These are phyloP conservation scores for Hyparrhenia diplandra DNA, from an alignment of 176 grass and related monocot species.

Conservation along the genomic window DNA sequence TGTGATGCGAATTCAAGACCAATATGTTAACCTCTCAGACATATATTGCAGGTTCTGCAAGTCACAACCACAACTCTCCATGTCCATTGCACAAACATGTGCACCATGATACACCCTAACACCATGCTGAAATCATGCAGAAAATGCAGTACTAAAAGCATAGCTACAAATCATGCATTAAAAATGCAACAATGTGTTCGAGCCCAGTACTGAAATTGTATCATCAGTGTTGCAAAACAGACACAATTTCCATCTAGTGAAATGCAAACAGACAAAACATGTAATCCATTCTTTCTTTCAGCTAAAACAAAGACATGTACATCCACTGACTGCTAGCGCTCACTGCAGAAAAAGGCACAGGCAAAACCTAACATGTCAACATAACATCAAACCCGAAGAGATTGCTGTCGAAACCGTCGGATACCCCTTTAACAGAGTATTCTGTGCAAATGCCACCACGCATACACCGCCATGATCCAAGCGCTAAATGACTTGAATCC, in stretches of 20 bases:
- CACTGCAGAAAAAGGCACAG: too few relatives aligned
- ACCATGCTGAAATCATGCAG: not conserved
- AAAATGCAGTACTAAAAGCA: not conserved
- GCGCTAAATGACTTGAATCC: not conserved
- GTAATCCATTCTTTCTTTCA: not conserved
- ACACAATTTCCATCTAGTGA: not conserved
- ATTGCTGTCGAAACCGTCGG: not conserved
- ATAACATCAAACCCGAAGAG: not conserved
- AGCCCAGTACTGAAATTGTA: not conserved
- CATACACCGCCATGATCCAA: constrained; percentile 27
- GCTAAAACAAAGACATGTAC: too few relatives aligned
- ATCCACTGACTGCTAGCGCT: not conserved
- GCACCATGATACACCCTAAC: not conserved
- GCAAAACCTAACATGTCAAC: not conserved
- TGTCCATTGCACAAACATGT: not conserved
- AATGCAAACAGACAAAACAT: not conserved
- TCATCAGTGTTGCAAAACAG: not conserved
- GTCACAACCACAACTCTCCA: not conserved
- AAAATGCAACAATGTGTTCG: not conserved
- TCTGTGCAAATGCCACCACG: constrained; percentile 38
- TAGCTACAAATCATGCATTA: not conserved
- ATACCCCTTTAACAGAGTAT: not conserved
- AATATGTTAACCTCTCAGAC: too few relatives aligned
- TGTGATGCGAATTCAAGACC: not conserved
- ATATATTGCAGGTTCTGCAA: not conserved